Evolutionary conservation across 2,329 filamentous ascomycete genomes (phyloP).

Genomic region (Pseudocercospora crystallina): DNA sequence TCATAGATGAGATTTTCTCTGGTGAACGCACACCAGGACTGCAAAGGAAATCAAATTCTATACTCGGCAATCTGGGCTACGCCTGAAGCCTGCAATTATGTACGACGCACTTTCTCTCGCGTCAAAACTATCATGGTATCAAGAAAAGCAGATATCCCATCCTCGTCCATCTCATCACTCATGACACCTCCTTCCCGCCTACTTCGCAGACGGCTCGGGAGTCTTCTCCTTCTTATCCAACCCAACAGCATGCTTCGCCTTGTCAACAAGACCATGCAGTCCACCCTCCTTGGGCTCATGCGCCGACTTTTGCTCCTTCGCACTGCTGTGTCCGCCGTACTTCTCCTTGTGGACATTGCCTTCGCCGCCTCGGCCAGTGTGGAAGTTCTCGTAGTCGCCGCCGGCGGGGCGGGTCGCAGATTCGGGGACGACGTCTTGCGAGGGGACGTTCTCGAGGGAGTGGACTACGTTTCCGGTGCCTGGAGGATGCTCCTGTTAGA

Average conservation of each 20-base stretch:
- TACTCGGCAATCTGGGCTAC: neutral
- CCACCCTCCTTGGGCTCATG: slow-evolving; percentile 4
- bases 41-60: neutral
- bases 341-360: slow-evolving; percentile 51
- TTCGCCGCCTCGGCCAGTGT: slow-evolving; percentile 49
- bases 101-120: neutral
- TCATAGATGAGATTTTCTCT: too few species aligned
- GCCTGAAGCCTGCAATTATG: neutral
- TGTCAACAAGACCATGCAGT: slow-evolving; percentile 41
- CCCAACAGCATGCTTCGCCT: slow-evolving; percentile 42
- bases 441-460: slow-evolving; percentile 21
- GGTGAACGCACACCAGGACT: too few species aligned
- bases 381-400: slow-evolving; percentile 44
- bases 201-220: slow-evolving; percentile 11
- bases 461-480: slow-evolving; percentile 17
- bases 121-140: neutral
- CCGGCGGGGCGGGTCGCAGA: slow-evolving; percentile 35
- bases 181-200: neutral
- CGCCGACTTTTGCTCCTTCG: slow-evolving; percentile 30
- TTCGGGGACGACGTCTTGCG: slow-evolving; percentile 47
- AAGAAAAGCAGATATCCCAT: neutral
- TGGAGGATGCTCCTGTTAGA: neutral
- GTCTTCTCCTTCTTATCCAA: slow-evolving; percentile 30
- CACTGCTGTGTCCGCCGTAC: slow-evolving; percentile 46
- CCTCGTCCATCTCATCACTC: neutral